Evolutionary conservation across 2,329 filamentous ascomycete species (phyloP), one percentile per base, ranked within the genome.

Genomic region (Torrubiellomyces zombiae): DNA sequence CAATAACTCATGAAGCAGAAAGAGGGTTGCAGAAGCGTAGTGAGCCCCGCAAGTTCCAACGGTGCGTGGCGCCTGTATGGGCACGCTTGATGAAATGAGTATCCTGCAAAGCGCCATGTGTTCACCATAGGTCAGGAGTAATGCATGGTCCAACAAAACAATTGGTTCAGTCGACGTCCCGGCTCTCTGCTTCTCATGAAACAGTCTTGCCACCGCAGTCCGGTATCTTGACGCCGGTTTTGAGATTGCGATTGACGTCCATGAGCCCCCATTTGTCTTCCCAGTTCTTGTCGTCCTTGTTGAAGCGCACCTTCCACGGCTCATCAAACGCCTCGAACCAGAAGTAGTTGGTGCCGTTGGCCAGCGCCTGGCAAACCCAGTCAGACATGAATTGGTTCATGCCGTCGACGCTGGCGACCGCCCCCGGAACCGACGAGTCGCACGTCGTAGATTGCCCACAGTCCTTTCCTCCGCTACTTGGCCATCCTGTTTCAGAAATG

Each of bases 271-370:
- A 94, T 47, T 93, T 78, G 46, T 92, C 81, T 56, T 95, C 86
- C 85, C 85, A 94, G 26, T 78, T 63, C 55, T 86, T 60, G 20
- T 61, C 56, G 29, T 51, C 51, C 5, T 57, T 58, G 47, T 94
- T 76, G 54, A 73, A 93, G 11, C 50, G 43, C 28, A 76, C 58
- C 56, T 95, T 94, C 86, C 86, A 95, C 3, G 83, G 83, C 60
- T 95, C 86, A 45, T 95, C 86, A 46, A 94, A 95, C 7, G 83
- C 82, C 45, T 85, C 80, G 47, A 95, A 94, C 86, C 86, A 95
- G 45, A 94, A 94, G 48, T 92, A 95, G 37, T 91, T 73, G 2
- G 83, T 94, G 22, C 75, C 77, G 41, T 93, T 92, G 14, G 56
- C 57, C 33, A 94, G 53, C 8, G 78, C 73, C 25, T 70, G 61